Evolutionary conservation across 148 eudicot genomes (phyloP), one percentile per base, ranked within the genome.

Genomic region (Amaranthus cruentus): DNA sequence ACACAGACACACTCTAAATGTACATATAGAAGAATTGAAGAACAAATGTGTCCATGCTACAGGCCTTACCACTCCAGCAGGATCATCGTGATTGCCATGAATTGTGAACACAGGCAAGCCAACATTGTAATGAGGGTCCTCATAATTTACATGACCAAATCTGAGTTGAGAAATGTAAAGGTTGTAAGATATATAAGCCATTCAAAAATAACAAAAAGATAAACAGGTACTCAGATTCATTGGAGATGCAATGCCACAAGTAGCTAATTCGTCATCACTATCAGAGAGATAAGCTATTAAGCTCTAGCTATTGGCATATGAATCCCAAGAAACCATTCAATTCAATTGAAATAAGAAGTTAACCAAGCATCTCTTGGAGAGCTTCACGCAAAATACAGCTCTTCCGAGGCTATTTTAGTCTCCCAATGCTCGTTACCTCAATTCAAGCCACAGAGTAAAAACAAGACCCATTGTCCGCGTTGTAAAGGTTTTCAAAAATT

Each of bases 81-180:
- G 99, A 85, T 95, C 99, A 81, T 95, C 99, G 83, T 95, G 99
- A 86, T 95, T 95, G 71, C 99, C 99, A 77, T 95, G 99, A 85
- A 95, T 95, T 75, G 97, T 92, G 87, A 95, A 95, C 79, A 95
- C 96, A 52, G 99, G 99, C 87, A 95, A 81, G 73, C 99, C 99
- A 78, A 95, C 94, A 78, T 95, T 95, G 89, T 88, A 92, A 82
- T 95, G 96, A 74, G 99, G 99, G 81, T 95, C 99, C 83, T 95
- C 99, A 51, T 95, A 95, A 74, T 95, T 95, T 55, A 95, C 99
- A 86, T 95, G 99, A 62, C 97, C 99, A 81, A 95, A 95, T 81
- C 99, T 95, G 53, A 42, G 51, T 50, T 52, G 4, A 78, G 54
- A n/a, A 58, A 58, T 1, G 12, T 46, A 62, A 18, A 18, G 47